phyloP scores from a whole-genome alignment of 257 asterid genomes.

The Nicotiana attenuata region DNA sequence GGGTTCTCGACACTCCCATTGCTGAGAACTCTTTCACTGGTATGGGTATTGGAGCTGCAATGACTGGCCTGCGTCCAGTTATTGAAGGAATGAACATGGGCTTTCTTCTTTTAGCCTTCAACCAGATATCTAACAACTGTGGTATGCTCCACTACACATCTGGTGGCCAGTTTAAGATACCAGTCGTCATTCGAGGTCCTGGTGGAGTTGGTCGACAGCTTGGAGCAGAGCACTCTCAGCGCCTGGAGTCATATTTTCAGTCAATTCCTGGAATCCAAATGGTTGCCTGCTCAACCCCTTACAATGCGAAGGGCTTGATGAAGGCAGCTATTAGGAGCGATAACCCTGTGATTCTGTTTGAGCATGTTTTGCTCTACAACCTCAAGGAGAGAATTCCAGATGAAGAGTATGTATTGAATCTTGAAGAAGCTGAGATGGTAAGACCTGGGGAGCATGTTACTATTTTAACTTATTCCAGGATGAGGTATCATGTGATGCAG shows the following conservation, averaged over 20 bases:
- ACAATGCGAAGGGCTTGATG: conserved; percentile 82
- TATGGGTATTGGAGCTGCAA: conserved; percentile 84
- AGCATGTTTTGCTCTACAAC: conserved; percentile 78
- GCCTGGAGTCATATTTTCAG: conserved; percentile 77
- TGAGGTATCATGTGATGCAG: conserved; percentile 94
- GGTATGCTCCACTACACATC: conserved; percentile 94
- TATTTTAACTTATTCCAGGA: conserved; percentile 66
- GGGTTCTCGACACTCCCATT: conserved; percentile 89
- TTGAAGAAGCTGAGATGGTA: conserved; percentile 89
- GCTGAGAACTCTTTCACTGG: conserved; percentile 91
- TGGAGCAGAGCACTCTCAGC: conserved; percentile 91
- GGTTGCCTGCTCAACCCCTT: conserved; percentile 87
- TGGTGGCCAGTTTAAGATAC: conserved; percentile 82
- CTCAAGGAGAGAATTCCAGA: conserved; percentile 82
- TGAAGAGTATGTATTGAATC: conserved; percentile 56
- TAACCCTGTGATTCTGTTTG: conserved; percentile 73
- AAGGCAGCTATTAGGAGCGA: conserved; percentile 83
- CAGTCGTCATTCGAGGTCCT: conserved; percentile 81
- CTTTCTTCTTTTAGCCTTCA: conserved; percentile 77
- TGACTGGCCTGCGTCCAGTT: conserved; percentile 76
- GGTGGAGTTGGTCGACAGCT: conserved; percentile 94
- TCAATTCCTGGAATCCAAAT: conserved; percentile 82
- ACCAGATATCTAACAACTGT: conserved; percentile 81
- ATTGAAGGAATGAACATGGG: conserved; percentile 97
- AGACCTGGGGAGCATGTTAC: conserved; percentile 77